phyloP scores from a whole-genome alignment of 148 eudicot genomes.

The Cornus controversa region DNA sequence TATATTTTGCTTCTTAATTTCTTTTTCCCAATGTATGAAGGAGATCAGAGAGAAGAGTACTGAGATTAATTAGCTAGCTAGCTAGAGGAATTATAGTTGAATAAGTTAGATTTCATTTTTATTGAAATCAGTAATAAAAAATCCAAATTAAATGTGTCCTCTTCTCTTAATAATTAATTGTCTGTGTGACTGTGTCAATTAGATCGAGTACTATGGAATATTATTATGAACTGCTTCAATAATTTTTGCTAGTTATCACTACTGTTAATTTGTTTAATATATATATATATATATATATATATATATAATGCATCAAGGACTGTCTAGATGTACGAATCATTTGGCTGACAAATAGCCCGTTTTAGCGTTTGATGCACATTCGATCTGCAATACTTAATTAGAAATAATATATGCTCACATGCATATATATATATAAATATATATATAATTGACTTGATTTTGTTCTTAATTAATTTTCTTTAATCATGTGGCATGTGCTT shows the following conservation, averaged over 20 bases:
- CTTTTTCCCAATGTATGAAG: background rate
- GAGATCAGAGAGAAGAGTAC: background rate
- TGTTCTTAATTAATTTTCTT: background rate
- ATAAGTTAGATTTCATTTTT: background rate
- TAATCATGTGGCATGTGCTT: slow-evolving; percentile 13
- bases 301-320: background rate
- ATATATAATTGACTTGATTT: background rate
- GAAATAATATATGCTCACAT: background rate
- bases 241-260: too few species aligned
- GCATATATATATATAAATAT: background rate
- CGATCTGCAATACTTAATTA: background rate
- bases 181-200: too few species aligned
- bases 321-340: slow-evolving; percentile 4
- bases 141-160: background rate
- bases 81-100: background rate
- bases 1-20: background rate
- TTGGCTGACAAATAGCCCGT: slow-evolving; percentile 1
- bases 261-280: background rate
- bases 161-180: background rate
- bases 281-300: too few species aligned
- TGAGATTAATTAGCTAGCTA: too few species aligned
- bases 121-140: too few species aligned
- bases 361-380: slow-evolving; percentile 13
- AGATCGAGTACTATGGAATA: too few species aligned
- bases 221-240: background rate